Evolutionary conservation across 148 eudicot genomes (phyloP).

Genomic region (Gaultheria prostrata): DNA sequence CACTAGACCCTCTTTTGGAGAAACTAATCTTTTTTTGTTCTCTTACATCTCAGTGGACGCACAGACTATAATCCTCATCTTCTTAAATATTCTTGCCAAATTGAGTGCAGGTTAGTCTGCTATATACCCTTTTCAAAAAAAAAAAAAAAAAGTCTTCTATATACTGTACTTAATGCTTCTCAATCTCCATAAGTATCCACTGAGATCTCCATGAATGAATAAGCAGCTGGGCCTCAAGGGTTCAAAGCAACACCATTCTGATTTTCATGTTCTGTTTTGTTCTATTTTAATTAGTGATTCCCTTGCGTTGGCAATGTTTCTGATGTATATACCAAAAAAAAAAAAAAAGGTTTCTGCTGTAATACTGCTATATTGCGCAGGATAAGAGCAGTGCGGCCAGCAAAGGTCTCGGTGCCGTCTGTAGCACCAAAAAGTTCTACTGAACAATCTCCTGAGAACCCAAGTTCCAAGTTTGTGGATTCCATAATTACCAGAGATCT

Average conservation of each 20-base stretch:
- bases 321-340: not conserved
- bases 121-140: no score
- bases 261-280: not conserved
- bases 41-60: constrained; percentile 56
- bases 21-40: constrained; percentile 9
- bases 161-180: constrained; percentile 5
- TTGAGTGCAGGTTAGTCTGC: constrained; percentile 68
- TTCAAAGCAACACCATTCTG: not conserved
- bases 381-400: constrained; percentile 61
- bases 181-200: not conserved
- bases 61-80: constrained; percentile 63
- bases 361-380: constrained; percentile 29
- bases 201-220: not conserved
- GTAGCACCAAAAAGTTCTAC: constrained; percentile 16
- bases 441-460: constrained; percentile 20
- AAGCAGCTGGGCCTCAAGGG: not conserved
- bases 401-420: constrained; percentile 42
- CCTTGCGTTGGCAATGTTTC: not conserved
- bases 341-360: not conserved
- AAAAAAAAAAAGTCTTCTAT: not conserved
- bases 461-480: constrained; percentile 19
- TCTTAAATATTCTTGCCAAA: constrained; percentile 77
- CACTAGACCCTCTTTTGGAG: not conserved
- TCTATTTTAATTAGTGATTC: not conserved
- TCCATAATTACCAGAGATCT: constrained; percentile 11